Evolutionary conservation across 2,329 filamentous ascomycete genomes (phyloP), one percentile per base, ranked within the genome.

Genomic region (Sclerotinia minor): DNA sequence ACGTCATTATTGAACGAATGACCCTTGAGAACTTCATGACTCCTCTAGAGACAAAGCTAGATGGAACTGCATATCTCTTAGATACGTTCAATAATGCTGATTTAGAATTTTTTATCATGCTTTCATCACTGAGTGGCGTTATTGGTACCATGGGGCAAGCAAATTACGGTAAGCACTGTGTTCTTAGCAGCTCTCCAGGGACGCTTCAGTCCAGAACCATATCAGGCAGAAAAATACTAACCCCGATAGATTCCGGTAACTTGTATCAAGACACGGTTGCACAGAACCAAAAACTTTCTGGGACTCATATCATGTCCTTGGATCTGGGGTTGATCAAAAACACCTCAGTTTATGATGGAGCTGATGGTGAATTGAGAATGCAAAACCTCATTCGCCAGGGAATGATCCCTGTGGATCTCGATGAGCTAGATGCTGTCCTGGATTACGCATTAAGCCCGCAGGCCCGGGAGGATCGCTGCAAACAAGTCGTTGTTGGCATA

Each of bases 91-190:
- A 57, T 5, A 15, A 21, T 13, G 21, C 21, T 49, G 17, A 60
- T 60, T 9, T 60, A 38, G 57, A 60, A 5, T 60, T 60, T 45
- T 60, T 60, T n/a, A 60, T 68, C 8, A 64, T 61, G 47, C 49
- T 69, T 21, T 68, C 68, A 11, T 69, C 68, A 38, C 41, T 54
- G n/a, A 57, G 44, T 11, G 65, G 68, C 7, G 61, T 69, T 35
- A 64, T 68, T 58, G 68, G 68, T 26, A 67, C 47, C 15, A 52
- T 49, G 24, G 50, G 65, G 19, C 68, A 69, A 44, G 65, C 58
- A n/a, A 68, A 68, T 47, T 69, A 69, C 26, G 58, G 55, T 8
- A 65, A 49, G 47, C 47, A 49, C 7, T n/a, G 1, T 49, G 8
- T 49, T 49, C 21, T 49, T 3, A 21, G 21, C 8, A 49, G 11